These are phyloP conservation scores for Xylaria venustula DNA, from an alignment of 495 filamentous ascomycete genomes.

Conservation along the genomic window DNA sequence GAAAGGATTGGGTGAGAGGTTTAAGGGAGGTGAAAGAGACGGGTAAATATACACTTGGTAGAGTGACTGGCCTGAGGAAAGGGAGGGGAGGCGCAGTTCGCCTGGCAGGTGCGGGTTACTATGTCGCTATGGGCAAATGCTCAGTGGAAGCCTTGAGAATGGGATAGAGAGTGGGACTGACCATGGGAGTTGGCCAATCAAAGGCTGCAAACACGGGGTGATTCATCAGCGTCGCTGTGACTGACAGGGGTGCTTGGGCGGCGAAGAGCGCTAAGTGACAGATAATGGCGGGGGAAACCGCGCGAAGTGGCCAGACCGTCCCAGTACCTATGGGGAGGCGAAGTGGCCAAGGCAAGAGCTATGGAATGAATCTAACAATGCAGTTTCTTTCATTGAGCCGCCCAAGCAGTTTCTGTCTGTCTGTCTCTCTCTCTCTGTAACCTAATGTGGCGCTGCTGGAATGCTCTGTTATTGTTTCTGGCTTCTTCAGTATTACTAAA, in stretches of 20 bases:
- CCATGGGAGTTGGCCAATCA: slow-evolving; percentile 19
- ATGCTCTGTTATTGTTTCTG: neutral
- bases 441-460: too few relatives aligned
- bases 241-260: neutral
- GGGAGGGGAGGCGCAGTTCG: slow-evolving; percentile 23
- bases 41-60: slow-evolving; percentile 14
- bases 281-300: slow-evolving; percentile 14
- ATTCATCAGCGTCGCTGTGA: slow-evolving; percentile 24
- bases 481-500: neutral
- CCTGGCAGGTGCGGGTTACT: slow-evolving; percentile 3
- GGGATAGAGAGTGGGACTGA: slow-evolving; percentile 19
- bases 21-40: neutral
- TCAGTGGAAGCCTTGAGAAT: slow-evolving; percentile 31
- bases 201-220: slow-evolving; percentile 13
- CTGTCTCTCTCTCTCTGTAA: too few relatives aligned
- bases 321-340: slow-evolving; percentile 3
- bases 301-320: slow-evolving; percentile 10
- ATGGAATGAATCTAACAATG: neutral
- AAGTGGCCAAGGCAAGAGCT: neutral
- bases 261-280: neutral
- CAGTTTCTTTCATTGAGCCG: neutral
- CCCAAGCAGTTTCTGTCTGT: neutral
- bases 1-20: slow-evolving; percentile 12
- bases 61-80: slow-evolving; percentile 5
- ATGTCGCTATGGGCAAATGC: neutral